phyloP scores from a whole-genome alignment of 345 rosid species.

The Populus davidiana region DNA sequence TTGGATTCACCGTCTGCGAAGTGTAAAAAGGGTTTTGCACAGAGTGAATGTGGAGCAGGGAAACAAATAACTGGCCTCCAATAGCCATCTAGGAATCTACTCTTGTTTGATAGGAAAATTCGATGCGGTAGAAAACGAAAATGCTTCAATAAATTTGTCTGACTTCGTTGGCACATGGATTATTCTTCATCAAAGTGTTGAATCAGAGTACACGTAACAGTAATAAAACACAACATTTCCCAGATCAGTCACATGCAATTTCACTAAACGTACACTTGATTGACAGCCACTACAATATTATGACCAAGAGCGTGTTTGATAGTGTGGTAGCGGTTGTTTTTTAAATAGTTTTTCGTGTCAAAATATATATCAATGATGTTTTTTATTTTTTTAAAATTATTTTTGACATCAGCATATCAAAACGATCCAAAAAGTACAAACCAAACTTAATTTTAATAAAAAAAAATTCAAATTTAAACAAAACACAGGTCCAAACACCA shows the following conservation, averaged over 20 bases:
- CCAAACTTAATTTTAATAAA: too few species aligned
- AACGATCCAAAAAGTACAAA: too few species aligned
- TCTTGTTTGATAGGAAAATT: not conserved
- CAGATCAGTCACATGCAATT: not conserved
- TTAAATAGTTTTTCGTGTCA: too few species aligned
- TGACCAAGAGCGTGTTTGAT: too few species aligned
- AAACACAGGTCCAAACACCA: too few species aligned
- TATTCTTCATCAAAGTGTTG: not conserved
- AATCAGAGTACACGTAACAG: not conserved
- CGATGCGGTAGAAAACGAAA: not conserved
- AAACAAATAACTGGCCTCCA: not conserved
- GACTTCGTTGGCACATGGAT: not conserved
- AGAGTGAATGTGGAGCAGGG: not conserved
- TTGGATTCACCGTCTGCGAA: not conserved
- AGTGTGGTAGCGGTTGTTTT: too few species aligned
- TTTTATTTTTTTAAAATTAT: too few species aligned
- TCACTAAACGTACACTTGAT: not conserved
- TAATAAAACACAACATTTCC: not conserved
- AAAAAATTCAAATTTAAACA: too few species aligned
- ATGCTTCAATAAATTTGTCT: not conserved
- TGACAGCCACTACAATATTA: not conserved
- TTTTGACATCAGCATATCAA: too few species aligned
- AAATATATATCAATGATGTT: too few species aligned
- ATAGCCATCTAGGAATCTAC: not conserved
- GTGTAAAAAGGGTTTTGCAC: not conserved